These are phyloP conservation scores for Paraconiothyrium sp. DNA, from an alignment of 2,329 filamentous ascomycete species.

Conservation along the genomic window DNA sequence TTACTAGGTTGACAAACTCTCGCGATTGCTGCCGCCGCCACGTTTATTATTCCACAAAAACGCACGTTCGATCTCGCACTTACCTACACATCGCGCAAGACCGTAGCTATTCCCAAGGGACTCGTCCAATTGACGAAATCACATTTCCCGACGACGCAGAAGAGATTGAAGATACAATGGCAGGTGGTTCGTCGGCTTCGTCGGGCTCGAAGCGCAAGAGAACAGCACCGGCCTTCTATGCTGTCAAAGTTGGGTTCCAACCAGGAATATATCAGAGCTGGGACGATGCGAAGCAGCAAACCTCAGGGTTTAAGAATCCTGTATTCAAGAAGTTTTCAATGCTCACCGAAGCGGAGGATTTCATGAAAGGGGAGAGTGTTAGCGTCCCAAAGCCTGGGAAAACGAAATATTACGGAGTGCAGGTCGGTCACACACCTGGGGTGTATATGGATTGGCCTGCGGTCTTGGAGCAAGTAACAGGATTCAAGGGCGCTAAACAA, in stretches of 20 bases:
- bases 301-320: slow-evolving; percentile 65
- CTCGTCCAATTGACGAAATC: not conserved
- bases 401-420: slow-evolving; percentile 69
- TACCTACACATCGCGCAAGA: slow-evolving; percentile 11
- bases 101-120: slow-evolving; percentile 15
- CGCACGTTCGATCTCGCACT: not conserved
- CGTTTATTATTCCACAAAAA: slow-evolving; percentile 10
- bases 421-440: slow-evolving; percentile 65
- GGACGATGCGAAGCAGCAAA: slow-evolving; percentile 69
- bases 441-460: slow-evolving; percentile 74
- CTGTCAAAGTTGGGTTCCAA: slow-evolving; percentile 67
- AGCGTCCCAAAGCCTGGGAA: slow-evolving; percentile 51
- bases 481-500: slow-evolving; percentile 72
- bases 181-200: slow-evolving; percentile 35
- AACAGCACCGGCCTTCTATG: slow-evolving; percentile 67
- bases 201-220: slow-evolving; percentile 65
- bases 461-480: slow-evolving; percentile 76
- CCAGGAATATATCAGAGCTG: slow-evolving; percentile 72
- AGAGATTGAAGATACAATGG: slow-evolving; percentile 26
- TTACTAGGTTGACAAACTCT: slow-evolving; percentile 12
- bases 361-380: slow-evolving; percentile 68
- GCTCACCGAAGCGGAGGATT: slow-evolving; percentile 79
- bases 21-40: slow-evolving; percentile 16
- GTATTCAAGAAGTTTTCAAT: slow-evolving; percentile 83
- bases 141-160: not conserved